Evolutionary conservation across 495 filamentous ascomycete species (phyloP).

Genomic region (Talaromyces nanjingensis): DNA sequence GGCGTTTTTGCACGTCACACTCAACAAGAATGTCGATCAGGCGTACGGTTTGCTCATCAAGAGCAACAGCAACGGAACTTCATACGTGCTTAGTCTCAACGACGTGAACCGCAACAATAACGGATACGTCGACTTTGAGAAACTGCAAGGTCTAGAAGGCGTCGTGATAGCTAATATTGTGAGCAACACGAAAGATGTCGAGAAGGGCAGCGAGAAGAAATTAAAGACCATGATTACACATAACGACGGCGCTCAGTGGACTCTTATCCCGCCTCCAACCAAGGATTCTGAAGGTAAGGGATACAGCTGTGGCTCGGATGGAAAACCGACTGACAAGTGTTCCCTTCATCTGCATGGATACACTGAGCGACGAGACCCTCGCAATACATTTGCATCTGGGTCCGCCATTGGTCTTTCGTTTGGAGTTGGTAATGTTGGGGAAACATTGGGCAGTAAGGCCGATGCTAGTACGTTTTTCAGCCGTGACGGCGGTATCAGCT

Average conservation of each 20-base stretch:
- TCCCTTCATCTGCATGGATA: conserved; percentile 91
- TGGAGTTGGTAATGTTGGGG: conserved; percentile 84
- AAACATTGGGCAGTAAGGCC: conserved; percentile 45
- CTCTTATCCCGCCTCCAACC: conserved; percentile 56
- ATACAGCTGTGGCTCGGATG: conserved; percentile 57
- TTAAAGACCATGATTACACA: conserved; percentile 87
- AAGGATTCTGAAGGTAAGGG: conserved; percentile 62
- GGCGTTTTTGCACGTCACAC: conserved; percentile 84
- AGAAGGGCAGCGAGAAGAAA: conserved; percentile 63
- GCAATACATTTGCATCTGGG: conserved; percentile 77
- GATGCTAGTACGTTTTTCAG: conserved; percentile 84
- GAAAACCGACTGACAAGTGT: conserved; percentile 52
- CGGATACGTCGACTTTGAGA: conserved; percentile 93
- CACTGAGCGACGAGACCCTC: conserved; percentile 72
- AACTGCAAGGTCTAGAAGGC: conserved; percentile 85
- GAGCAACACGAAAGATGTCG: conserved; percentile 54
- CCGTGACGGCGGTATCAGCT: conserved; percentile 77
- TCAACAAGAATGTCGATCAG: conserved; percentile 49
- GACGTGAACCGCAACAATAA: conserved; percentile 66
- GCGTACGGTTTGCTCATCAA: conserved; percentile 87
- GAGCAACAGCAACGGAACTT: conserved; percentile 96
- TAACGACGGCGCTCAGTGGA: conserved; percentile 90
- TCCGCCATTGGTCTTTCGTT: conserved; percentile 91
- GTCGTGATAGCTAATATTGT: conserved; percentile 84
- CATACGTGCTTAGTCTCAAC: conserved; percentile 73